Percentiles rank a stretch among this genome's conserved stretches.
Conservation (phyloP, 1,284 basidiomycete genomes). For the Trichosporon sp. region DNA sequence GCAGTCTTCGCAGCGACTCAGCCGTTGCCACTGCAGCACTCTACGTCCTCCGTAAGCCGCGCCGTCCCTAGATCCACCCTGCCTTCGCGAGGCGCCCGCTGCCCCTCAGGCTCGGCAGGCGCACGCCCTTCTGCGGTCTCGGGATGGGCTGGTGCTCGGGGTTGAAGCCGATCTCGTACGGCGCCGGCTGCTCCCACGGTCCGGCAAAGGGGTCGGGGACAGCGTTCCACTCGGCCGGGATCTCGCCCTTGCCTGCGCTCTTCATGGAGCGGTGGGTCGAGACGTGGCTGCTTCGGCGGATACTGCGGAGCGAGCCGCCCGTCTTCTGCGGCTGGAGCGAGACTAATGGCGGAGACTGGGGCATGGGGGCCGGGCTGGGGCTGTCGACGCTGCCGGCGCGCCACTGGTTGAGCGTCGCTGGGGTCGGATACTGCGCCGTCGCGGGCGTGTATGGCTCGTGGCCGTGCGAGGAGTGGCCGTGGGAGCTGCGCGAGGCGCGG, state of each 20-base stretch:
- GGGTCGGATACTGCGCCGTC: not conserved
- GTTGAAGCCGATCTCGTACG: slow-evolving; percentile 1
- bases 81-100: slow-evolving; percentile 7
- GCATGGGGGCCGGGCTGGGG: not conserved
- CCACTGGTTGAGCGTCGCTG: not conserved
- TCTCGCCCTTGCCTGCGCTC: not conserved
- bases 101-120: not conserved
- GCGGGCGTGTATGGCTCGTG: not conserved
- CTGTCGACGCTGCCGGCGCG: not conserved
- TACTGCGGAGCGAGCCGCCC: not conserved
- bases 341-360: not conserved
- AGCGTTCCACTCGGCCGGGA: not conserved
- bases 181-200: not conserved
- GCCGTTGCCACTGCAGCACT: not conserved
- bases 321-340: not conserved
- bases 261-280: not conserved
- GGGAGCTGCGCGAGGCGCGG: not conserved
- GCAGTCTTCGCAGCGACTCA: not conserved
- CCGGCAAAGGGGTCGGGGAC: not conserved
- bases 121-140: not conserved
- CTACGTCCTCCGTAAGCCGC: too few relatives aligned
- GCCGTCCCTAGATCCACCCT: slow-evolving; percentile 12
- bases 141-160: not conserved
- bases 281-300: not conserved
- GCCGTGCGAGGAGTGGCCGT: not conserved